Base-by-base conservation (phyloP, 257 asterid species). In the Nicotiana benthamiana region DNA sequence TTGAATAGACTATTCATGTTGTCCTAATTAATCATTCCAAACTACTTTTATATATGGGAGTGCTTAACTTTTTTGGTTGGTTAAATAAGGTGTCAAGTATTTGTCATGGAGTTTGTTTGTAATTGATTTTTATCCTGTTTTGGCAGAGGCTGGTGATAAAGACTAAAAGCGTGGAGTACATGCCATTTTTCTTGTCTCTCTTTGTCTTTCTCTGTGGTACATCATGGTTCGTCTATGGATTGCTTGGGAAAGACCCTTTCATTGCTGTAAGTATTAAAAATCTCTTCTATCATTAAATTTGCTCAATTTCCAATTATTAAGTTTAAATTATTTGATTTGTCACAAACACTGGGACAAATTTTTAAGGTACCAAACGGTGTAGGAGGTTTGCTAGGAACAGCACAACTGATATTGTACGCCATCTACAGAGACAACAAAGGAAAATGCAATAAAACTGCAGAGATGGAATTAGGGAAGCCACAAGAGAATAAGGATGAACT, bases 131-230 rank as follows among this genome's bases (percentile, higher is more conserved):
- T 16, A 48, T 27, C 30, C 27, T 10, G 0, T 40, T 80, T 80
- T 75, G 62, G 82, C 84, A 94, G 98, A 91, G 95, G 79, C 56
- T 89, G 89, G 98, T 94, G 91, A 90, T 94, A 75, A 90, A 86
- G 76, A 91, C 92, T 26, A 91, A 88, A 84, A 93, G 98, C 24
- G 98, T 93, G 80, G 98, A 94, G 87, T 92, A 83, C 18, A 93
- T 93, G 98, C 98, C 98, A 4, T 92, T 94, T 77, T 87, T 86
- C 18, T 70, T 94, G 53, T 94, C 98, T 12, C 80, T 92, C 6
- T 91, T 91, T 68, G 97, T 92, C 5, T 91, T 91, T 84, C 86
- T 94, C 0, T 89, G 95, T 83, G 97, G 97, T 20, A 89, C 97
- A 60, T 91, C 89, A 2, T 94, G 98, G 98, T 90, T 91, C 53